These are phyloP conservation scores for Fusarium pseudonygamai DNA, from an alignment of 2,329 filamentous ascomycete genomes.

Conservation along the genomic window DNA sequence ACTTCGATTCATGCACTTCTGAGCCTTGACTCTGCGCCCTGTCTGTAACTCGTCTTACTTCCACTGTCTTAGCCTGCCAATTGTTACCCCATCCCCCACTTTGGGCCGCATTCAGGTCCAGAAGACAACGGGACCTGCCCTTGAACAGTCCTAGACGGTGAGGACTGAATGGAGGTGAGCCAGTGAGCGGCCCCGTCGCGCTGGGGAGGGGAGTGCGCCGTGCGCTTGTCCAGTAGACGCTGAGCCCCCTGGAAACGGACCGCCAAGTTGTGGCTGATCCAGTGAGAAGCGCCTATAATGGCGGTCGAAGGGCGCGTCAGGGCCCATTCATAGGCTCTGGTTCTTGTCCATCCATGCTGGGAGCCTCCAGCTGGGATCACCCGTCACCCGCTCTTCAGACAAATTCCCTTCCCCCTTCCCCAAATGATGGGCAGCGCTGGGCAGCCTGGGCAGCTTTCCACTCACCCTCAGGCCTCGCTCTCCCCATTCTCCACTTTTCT, in stretches of 20 bases:
- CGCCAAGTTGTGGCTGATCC: slow-evolving; percentile 9
- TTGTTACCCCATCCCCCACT: slow-evolving; percentile 37
- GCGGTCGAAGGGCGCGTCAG: background rate
- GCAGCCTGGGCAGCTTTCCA: background rate
- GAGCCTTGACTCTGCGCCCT: background rate
- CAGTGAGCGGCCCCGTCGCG: background rate
- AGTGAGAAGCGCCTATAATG: background rate
- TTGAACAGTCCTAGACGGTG: background rate
- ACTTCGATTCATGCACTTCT: slow-evolving; percentile 15
- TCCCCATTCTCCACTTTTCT: slow-evolving; percentile 39
- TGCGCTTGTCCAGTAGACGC: slow-evolving; percentile 17
- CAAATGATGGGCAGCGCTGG: slow-evolving; percentile 12
- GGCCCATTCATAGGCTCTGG: background rate
- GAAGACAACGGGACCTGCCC: background rate
- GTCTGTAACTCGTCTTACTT: slow-evolving; percentile 22
- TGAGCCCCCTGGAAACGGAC: slow-evolving; percentile 8
- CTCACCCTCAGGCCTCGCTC: slow-evolving; percentile 22
- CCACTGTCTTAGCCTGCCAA: slow-evolving; percentile 19
- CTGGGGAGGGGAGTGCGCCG: background rate
- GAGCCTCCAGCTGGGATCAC: background rate
- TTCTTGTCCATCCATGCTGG: background rate
- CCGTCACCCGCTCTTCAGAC: slow-evolving; percentile 12
- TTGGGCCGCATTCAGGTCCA: slow-evolving; percentile 34
- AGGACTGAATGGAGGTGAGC: background rate
- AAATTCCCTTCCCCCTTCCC: slow-evolving; percentile 24